phyloP scores from a whole-genome alignment of 2,329 filamentous ascomycete genomes.

The Hypoxylon sp. region DNA sequence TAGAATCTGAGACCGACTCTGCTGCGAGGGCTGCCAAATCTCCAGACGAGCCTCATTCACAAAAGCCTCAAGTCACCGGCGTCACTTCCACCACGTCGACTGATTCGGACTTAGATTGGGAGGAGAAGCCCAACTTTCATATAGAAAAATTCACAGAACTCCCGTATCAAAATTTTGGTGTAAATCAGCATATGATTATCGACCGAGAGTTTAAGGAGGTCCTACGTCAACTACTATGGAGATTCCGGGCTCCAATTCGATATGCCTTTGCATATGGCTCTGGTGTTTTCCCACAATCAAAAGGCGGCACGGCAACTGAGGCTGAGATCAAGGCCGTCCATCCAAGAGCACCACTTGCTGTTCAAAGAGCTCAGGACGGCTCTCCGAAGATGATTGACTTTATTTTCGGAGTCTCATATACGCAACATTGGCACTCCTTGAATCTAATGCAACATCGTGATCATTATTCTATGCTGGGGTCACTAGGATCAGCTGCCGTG shows the following conservation, averaged over 20 bases:
- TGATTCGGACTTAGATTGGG: constrained; percentile 71
- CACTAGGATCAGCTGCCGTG: constrained; percentile 86
- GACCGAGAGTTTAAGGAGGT: constrained; percentile 96
- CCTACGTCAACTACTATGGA: constrained; percentile 87
- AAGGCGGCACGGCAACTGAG: constrained; percentile 67
- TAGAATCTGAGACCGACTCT: constrained; percentile 50
- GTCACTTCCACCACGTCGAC: constrained; percentile 43
- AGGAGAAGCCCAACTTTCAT: constrained; percentile 79
- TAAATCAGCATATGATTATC: constrained; percentile 96
- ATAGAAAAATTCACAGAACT: constrained; percentile 83
- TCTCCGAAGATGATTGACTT: constrained; percentile 98
- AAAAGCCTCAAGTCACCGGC: constrained; percentile 39
- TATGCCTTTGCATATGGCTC: constrained; percentile 99
- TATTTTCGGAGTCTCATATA: constrained; percentile 94
- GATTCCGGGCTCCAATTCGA: constrained; percentile 92
- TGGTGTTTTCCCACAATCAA: constrained; percentile 89
- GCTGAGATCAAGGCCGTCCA: constrained; percentile 77
- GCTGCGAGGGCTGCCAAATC: constrained; percentile 47
- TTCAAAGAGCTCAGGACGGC: constrained; percentile 87
- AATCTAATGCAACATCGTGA: constrained; percentile 90
- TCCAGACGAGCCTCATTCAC: constrained; percentile 48
- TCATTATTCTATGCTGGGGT: constrained; percentile 91
- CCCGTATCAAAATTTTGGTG: constrained; percentile 85
- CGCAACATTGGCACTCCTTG: constrained; percentile 96
- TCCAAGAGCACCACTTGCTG: constrained; percentile 83